Base-by-base conservation (phyloP, 2,329 filamentous ascomycete species). In the Amesomyces nigricolor region DNA sequence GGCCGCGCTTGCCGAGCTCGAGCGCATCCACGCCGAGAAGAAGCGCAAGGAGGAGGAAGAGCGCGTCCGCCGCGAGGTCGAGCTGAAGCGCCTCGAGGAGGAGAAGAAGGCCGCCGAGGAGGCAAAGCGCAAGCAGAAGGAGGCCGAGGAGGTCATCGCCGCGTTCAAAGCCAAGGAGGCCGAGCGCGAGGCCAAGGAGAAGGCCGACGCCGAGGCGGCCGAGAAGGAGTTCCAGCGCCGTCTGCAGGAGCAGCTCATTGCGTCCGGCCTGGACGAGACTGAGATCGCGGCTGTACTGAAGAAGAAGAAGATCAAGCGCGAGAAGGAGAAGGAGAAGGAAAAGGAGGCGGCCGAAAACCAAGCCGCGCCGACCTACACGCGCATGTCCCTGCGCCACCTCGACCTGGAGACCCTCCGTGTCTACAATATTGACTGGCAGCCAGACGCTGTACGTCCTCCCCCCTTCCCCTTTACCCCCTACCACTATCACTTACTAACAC, bases 351-450 rank as follows among this genome's bases (percentile, higher is more conserved):
- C 32, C 6, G 8, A 9, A 58, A 11, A 54, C 50, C 17, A 26
- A 26, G 6, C 22, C 22, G 22, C 62, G 63, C 66, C 81, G 0
- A 84, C 80, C 0, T 85, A 85, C 63, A 86, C 82, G 13, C 77
- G 82, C 60, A 85, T 86, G 81, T 73, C 81, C 1, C 76, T 82
- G 22, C 74, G 75, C 53, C 78, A 86, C 65, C 69, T 86, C 19
- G 85, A 82, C 0, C 73, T 85, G 51, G 82, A 86, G 70, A 85
- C 83, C 4, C 66, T 86, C 54, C 71, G 76, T 47, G 70, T 70
- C 14, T 82, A 78, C 61, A 71, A 75, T 47, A 76, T 85, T 29
- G 80, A 85, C 11, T 86, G 75, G 61, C 78, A 83, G 51, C 67
- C 77, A 49, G 83, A 86, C 59, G 57, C 70, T 58, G 82, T 84